Evolutionary conservation across 495 filamentous ascomycete genomes (phyloP).

Genomic region (Diplogelasinospora grovesii): DNA sequence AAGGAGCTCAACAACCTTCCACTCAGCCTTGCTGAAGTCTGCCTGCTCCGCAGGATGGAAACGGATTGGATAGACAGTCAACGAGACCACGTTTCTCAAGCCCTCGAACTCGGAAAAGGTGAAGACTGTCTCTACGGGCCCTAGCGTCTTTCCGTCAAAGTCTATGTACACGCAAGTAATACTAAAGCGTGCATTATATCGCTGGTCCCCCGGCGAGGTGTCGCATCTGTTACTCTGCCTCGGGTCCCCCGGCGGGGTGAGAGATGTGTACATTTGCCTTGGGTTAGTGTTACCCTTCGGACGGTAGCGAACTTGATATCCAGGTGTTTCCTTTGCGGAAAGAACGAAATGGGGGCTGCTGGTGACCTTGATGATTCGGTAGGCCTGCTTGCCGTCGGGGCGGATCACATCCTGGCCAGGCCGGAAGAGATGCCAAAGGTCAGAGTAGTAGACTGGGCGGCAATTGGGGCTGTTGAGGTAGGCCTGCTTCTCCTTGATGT

Average conservation of each 20-base stretch:
- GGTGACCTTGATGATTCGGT: no score
- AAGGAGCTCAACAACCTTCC: neutral
- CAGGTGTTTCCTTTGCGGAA: neutral
- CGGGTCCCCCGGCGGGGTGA: neutral
- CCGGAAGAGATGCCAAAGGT: no score
- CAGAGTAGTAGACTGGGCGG: no score
- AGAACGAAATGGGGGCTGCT: no score
- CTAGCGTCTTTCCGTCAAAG: conserved; percentile 35
- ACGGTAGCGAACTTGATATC: neutral
- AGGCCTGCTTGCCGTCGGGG: no score
- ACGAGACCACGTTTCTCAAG: conserved; percentile 24
- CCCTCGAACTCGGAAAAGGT: conserved; percentile 29
- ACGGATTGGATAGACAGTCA: conserved; percentile 31
- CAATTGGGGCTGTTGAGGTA: no score
- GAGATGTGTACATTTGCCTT: no score
- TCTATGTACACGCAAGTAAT: conserved; percentile 36
- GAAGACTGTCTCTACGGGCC: conserved; percentile 27
- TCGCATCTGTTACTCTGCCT: no score
- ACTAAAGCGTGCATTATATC: no score
- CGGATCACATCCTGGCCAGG: no score
- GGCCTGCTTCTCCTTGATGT: no score
- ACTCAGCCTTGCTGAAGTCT: neutral
- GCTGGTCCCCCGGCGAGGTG: no score
- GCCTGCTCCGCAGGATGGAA: conserved; percentile 3
- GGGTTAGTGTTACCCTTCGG: conserved; percentile 3